Evolutionary conservation across 345 rosid genomes (phyloP).

Genomic region (Citrus reticulata): DNA sequence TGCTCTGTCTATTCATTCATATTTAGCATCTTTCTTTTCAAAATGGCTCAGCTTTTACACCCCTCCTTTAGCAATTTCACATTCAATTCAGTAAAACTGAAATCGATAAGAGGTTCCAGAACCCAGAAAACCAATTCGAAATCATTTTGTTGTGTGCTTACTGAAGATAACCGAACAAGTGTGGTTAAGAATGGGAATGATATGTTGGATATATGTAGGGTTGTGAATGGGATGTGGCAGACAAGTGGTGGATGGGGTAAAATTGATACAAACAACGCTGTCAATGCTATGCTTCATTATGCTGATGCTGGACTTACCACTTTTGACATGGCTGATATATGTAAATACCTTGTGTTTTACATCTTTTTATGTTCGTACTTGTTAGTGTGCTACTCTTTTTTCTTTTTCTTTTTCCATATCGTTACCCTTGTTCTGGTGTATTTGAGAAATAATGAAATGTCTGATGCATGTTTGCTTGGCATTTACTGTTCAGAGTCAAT

Average conservation of each 20-base stretch:
- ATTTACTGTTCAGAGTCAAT: background rate
- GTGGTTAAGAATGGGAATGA: constrained; percentile 52
- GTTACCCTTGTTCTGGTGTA: background rate
- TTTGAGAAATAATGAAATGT: background rate
- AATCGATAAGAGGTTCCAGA: constrained; percentile 9
- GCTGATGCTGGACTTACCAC: constrained; percentile 52
- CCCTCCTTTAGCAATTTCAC: constrained; percentile 24
- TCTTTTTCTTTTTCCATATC: too few relatives aligned
- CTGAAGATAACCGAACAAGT: constrained; percentile 27
- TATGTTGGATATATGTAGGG: constrained; percentile 43
- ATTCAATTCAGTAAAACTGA: constrained; percentile 15
- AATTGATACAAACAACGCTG: constrained; percentile 39
- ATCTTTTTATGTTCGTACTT: background rate
- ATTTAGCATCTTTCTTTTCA: background rate
- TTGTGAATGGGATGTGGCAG: constrained; percentile 76
- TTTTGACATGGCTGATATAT: constrained; percentile 66
- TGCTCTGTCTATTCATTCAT: background rate
- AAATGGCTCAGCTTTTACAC: constrained; percentile 31
- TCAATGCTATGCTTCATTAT: constrained; percentile 54
- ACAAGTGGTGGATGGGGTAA: constrained; percentile 61
- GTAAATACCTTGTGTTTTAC: constrained; percentile 18
- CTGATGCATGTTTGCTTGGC: background rate
- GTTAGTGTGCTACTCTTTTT: background rate
- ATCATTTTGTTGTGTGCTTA: constrained; percentile 30
- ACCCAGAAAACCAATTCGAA: constrained; percentile 11